Conservation (phyloP, 495 filamentous ascomycete genomes). For the Bryoglossum gracile region DNA sequence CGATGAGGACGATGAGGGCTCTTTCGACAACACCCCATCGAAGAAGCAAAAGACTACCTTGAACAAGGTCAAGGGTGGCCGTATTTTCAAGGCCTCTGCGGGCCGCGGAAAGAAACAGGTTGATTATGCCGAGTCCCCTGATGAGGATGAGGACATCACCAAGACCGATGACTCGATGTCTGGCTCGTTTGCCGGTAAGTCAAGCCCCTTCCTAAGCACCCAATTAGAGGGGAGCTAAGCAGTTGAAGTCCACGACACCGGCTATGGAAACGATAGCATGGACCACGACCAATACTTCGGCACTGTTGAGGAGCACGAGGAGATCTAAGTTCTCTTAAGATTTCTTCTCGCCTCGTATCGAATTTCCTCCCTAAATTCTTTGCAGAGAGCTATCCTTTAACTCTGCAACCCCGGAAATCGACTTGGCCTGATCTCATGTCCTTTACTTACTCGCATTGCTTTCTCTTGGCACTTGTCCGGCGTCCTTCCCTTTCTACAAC, state of each 20-base stretch:
- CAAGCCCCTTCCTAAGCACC: too few species aligned
- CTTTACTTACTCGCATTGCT: neutral
- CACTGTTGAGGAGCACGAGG: too few species aligned
- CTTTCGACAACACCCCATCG: neutral
- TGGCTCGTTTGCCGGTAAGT: too few species aligned
- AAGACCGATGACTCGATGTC: neutral
- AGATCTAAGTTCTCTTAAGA: too few species aligned
- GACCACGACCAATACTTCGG: too few species aligned
- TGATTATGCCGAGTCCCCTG: neutral
- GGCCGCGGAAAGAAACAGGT: neutral
- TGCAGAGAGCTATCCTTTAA: too few species aligned
- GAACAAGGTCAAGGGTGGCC: constrained; percentile 8
- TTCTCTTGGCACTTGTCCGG: neutral
- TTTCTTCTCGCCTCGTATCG: too few species aligned
- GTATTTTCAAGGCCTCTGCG: constrained; percentile 3
- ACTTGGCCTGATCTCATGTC: neutral
- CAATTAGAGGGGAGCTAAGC: too few species aligned
- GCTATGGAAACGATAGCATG: too few species aligned
- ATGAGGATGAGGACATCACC: neutral
- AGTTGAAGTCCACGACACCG: too few species aligned
- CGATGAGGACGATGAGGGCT: neutral
- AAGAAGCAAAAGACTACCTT: constrained; percentile 7
- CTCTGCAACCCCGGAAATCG: too few species aligned
- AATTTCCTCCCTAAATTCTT: too few species aligned
- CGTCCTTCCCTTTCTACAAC: neutral